These are phyloP conservation scores for Fusarium graminum DNA, from an alignment of 2,329 filamentous ascomycete species.

Conservation along the genomic window DNA sequence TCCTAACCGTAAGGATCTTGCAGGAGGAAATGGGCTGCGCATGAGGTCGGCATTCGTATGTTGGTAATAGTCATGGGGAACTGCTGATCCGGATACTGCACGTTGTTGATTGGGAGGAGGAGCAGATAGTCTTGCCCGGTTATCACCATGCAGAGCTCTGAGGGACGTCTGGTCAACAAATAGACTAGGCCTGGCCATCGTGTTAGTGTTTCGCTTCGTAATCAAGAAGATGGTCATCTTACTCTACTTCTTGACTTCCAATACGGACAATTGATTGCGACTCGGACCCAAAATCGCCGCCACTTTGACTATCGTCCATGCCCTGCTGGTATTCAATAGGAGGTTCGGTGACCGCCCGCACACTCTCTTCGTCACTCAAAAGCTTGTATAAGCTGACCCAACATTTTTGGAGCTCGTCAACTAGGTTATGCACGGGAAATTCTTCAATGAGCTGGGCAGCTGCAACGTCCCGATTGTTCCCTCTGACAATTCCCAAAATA, in stretches of 20 bases:
- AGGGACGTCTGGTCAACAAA: slow-evolving; percentile 41
- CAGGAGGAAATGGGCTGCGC: slow-evolving; percentile 26
- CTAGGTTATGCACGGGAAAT: slow-evolving; percentile 39
- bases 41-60: slow-evolving; percentile 42
- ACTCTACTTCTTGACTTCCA: slow-evolving; percentile 33
- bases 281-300: slow-evolving; percentile 41
- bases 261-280: slow-evolving; percentile 47
- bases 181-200: slow-evolving; percentile 35
- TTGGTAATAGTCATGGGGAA: slow-evolving; percentile 43
- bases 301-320: slow-evolving; percentile 35
- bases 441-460: slow-evolving; percentile 29
- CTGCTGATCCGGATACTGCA: slow-evolving; percentile 20
- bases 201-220: slow-evolving; percentile 7
- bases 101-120: slow-evolving; percentile 45
- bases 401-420: slow-evolving; percentile 38
- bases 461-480: slow-evolving; percentile 18
- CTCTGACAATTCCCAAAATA: slow-evolving; percentile 26
- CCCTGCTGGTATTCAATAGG: slow-evolving; percentile 19
- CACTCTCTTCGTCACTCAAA: slow-evolving; percentile 10
- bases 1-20: slow-evolving; percentile 13
- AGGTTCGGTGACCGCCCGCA: slow-evolving; percentile 4
- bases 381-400: slow-evolving; percentile 35
- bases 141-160: slow-evolving; percentile 31
- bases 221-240: slow-evolving; percentile 5
- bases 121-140: slow-evolving; percentile 5